These are phyloP conservation scores for Plasmodiophora brassicae DNA, from an alignment of 208 protist genomes.

Conservation along the genomic window DNA sequence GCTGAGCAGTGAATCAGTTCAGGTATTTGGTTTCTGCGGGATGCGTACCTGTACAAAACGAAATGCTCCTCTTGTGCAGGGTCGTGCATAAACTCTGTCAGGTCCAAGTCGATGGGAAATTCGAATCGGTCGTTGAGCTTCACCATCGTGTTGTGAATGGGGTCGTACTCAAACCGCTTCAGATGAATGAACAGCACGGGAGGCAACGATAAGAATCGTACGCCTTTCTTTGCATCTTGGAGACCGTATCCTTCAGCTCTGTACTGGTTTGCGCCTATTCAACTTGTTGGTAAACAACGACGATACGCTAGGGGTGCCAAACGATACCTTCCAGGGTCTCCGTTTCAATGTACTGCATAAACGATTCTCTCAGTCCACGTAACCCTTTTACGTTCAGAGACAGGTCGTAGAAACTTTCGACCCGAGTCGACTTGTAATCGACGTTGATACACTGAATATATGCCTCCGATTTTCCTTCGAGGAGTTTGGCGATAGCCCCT, in stretches of 20 bases:
- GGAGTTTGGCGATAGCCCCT: neutral
- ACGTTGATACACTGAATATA: slow-evolving; percentile 80
- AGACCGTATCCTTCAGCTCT: slow-evolving; percentile 68
- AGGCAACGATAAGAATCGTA: slow-evolving; percentile 66
- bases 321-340: slow-evolving; percentile 66
- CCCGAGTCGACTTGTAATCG: slow-evolving; percentile 63
- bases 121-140: slow-evolving; percentile 69
- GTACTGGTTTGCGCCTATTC: slow-evolving; percentile 71
- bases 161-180: slow-evolving; percentile 79
- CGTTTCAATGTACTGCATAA: slow-evolving; percentile 64
- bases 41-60: neutral
- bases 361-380: slow-evolving; percentile 47
- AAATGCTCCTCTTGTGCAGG: neutral
- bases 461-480: slow-evolving; percentile 39
- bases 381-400: slow-evolving; percentile 72
- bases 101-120: slow-evolving; percentile 59
- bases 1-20: slow-evolving; percentile 55
- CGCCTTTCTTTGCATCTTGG: slow-evolving; percentile 69
- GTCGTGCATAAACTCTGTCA: slow-evolving; percentile 58
- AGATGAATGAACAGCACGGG: slow-evolving; percentile 77
- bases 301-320: too few relatives aligned
- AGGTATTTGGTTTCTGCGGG: slow-evolving; percentile 1
- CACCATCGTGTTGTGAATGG: slow-evolving; percentile 57
- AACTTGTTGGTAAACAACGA: too few relatives aligned
- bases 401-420: slow-evolving; percentile 65